Percentiles rank a stretch among this genome's conserved stretches.
Evolutionary conservation across 306 rosid species (phyloP).

Genomic region (Alnus glutinosa): DNA sequence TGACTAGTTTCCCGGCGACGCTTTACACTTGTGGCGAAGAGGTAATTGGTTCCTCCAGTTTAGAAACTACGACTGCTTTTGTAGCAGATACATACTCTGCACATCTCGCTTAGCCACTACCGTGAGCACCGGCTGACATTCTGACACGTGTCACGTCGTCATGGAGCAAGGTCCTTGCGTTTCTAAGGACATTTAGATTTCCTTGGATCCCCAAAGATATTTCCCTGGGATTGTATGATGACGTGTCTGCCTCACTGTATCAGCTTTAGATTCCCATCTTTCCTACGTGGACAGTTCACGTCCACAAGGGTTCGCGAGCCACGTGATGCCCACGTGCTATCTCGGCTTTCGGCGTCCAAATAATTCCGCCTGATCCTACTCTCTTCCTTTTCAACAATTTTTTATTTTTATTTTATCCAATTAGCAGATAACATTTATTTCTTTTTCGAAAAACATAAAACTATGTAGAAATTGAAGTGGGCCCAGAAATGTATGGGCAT

Average conservation of each 20-base stretch:
- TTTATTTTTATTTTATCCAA: background rate
- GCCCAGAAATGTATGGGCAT: conserved; percentile 15
- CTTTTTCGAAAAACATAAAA: background rate
- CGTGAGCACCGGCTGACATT: background rate
- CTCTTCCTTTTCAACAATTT: background rate
- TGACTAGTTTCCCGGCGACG: background rate
- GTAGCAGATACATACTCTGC: background rate
- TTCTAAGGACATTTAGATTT: background rate
- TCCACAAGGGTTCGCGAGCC: conserved; percentile 27
- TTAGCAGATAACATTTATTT: background rate
- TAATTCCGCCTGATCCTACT: background rate
- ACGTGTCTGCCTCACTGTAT: conserved; percentile 6
- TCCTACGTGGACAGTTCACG: conserved; percentile 33
- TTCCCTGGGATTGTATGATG: conserved; percentile 16
- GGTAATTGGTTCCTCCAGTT: background rate
- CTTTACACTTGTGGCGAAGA: background rate
- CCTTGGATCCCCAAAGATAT: background rate
- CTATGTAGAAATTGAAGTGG: background rate
- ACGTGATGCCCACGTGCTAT: conserved; percentile 43
- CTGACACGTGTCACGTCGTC: conserved; percentile 1
- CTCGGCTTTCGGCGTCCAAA: conserved; percentile 12
- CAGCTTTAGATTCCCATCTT: conserved; percentile 14
- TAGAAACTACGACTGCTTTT: background rate
- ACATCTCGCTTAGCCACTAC: background rate
- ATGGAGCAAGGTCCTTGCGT: conserved; percentile 4